These are phyloP conservation scores for Clonostachys solani DNA, from an alignment of 2,329 filamentous ascomycete species.

Conservation along the genomic window DNA sequence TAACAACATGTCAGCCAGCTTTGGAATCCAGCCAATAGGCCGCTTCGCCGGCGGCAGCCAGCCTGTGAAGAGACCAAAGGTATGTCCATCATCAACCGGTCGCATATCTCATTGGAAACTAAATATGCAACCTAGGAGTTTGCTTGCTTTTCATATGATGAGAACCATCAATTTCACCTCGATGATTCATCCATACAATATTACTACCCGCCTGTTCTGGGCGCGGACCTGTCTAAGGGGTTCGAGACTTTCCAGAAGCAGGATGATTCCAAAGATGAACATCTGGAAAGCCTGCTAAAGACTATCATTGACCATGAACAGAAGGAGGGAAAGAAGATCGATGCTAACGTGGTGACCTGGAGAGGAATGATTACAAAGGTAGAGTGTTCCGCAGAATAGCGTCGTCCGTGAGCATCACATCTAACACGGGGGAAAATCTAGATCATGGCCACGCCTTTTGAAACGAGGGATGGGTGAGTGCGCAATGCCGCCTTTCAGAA, in stretches of 20 bases:
- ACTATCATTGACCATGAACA: conserved; percentile 73
- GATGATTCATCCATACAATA: conserved; percentile 80
- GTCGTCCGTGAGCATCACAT: neutral
- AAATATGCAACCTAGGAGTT: conserved; percentile 60
- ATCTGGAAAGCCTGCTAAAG: conserved; percentile 78
- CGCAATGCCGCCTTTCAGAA: neutral
- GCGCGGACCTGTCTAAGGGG: conserved; percentile 71
- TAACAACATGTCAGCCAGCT: conserved; percentile 21
- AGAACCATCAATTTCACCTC: conserved; percentile 70
- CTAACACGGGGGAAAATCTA: conserved; percentile 25
- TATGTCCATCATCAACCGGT: conserved; percentile 22
- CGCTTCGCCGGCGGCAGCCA: conserved; percentile 66
- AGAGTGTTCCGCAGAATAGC: neutral
- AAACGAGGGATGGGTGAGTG: conserved; percentile 70
- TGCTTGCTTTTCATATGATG: conserved; percentile 88
- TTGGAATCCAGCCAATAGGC: conserved; percentile 64
- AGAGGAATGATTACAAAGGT: conserved; percentile 99
- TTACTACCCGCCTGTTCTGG: conserved; percentile 75
- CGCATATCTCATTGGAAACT: neutral
- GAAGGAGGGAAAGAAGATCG: conserved; percentile 59
- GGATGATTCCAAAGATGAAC: conserved; percentile 79
- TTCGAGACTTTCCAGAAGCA: conserved; percentile 80
- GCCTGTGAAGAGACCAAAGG: conserved; percentile 71
- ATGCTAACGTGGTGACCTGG: conserved; percentile 86
- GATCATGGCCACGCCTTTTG: conserved; percentile 84